Base-by-base conservation (phyloP, 106 monocot species). In the Acorus calamus region DNA sequence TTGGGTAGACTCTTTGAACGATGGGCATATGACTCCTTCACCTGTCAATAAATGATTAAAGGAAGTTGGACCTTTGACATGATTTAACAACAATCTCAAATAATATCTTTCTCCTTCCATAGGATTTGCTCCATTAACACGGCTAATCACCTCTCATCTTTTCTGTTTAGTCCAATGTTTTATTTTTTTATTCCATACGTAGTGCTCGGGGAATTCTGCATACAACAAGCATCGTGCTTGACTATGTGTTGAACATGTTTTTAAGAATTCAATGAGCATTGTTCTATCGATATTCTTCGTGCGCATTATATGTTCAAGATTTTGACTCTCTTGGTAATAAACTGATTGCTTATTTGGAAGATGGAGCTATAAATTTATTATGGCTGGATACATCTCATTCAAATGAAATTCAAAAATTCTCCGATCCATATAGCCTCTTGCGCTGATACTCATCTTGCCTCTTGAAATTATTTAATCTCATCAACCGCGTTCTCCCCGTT, bases 101-200 rank as follows among this genome's bases (percentile, higher is more conserved):
- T 56, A 56, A 14, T 67, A 67, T 55, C 67, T 55, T 67, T 67
- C 67, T 4, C 56, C 67, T 47, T 67, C 55, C 6, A 47, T 2
- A 0, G 67, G 67, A 46, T 56, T 55, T 47, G 56, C 56, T 3
- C 46, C n/a, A 47, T 12, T 13, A 2, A 56, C 5, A 46, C 54
- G 44, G 2, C 67, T 55, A 46, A 56, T 46, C 7, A 8, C 3
- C 3, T 8, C 7, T 56, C 6, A 7, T 8, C 3, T 46, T 56
- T 56, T 56, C 7, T 55, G 11, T 46, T 46, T 9, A 13, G 4
- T 45, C 67, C 67, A 67, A 4, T 5, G 47, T 47, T 47, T 44
- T 6, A 1, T 14, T 4, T n/a, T 13, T 14, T 5, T 6, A n/a
- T 67, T 11, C 67, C 67, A 56, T 8, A 47, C 12, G 56, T 46